These are phyloP conservation scores for Epichloe gansuensis DNA, from an alignment of 2,329 filamentous ascomycete genomes.

Conservation along the genomic window DNA sequence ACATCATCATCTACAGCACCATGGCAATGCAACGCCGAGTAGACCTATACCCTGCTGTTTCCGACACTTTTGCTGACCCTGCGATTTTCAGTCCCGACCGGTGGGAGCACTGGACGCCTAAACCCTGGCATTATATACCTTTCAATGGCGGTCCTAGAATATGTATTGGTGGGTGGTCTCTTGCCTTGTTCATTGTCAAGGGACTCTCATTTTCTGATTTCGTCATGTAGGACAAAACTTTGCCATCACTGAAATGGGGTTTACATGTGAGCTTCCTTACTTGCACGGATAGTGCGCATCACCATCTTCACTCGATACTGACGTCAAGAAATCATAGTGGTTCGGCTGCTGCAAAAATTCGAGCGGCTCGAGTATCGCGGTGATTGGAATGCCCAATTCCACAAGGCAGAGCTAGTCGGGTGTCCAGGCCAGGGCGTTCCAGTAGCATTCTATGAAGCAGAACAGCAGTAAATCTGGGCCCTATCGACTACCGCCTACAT, in stretches of 20 bases:
- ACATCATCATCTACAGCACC: conserved; percentile 51
- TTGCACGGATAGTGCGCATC: too few relatives aligned
- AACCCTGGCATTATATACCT: conserved; percentile 59
- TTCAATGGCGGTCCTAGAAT: conserved; percentile 65
- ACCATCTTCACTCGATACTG: too few relatives aligned
- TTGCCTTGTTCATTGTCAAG: too few relatives aligned
- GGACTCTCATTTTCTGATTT: too few relatives aligned
- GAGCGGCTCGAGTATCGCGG: conserved; percentile 36
- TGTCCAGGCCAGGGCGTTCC: conserved; percentile 29
- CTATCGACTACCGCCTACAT: too few relatives aligned
- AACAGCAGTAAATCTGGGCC: too few relatives aligned
- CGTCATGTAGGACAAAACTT: too few relatives aligned
- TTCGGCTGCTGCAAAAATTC: conserved; percentile 47
- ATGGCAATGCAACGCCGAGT: conserved; percentile 60
- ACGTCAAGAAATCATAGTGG: conserved; percentile 19
- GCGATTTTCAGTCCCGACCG: conserved; percentile 50
- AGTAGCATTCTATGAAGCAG: conserved; percentile 23
- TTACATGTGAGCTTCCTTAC: too few relatives aligned
- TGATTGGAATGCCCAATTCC: conserved; percentile 30
- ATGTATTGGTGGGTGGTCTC: conserved; percentile 51
- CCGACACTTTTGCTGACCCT: conserved; percentile 35
- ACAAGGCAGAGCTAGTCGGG: conserved; percentile 32
- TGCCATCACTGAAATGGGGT: too few relatives aligned
- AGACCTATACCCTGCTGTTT: conserved; percentile 44
- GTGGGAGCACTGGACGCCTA: conserved; percentile 51